phyloP scores from a whole-genome alignment of 306 rosid genomes.

The Trifolium repens region DNA sequence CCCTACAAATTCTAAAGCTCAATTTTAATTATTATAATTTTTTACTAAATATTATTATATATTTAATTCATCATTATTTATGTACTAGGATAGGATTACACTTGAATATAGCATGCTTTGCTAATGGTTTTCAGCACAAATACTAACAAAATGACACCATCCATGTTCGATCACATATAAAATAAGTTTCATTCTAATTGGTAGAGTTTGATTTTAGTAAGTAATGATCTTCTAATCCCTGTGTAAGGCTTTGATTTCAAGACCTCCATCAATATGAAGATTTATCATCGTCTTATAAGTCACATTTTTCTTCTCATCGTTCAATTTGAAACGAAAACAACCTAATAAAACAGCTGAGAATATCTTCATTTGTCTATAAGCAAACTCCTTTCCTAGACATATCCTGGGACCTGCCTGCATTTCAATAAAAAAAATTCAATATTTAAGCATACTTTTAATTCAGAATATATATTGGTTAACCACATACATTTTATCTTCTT shows the following conservation, averaged over 20 bases:
- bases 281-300: slow-evolving; percentile 81
- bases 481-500: no score
- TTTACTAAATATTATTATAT: no score
- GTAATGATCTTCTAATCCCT: slow-evolving; percentile 39
- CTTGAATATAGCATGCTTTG: no score
- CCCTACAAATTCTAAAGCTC: no score
- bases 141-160: no score
- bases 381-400: slow-evolving; percentile 89
- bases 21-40: no score
- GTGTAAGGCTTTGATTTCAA: slow-evolving; percentile 58
- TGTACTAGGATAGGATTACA: no score
- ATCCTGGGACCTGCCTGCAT: slow-evolving; percentile 84
- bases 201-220: slow-evolving; percentile 5
- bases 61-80: no score
- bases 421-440: slow-evolving; percentile 2
- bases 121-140: no score
- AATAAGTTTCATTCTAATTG: not conserved
- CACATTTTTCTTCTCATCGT: slow-evolving; percentile 58
- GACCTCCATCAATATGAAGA: slow-evolving; percentile 81
- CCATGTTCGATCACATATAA: not conserved
- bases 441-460: not conserved
- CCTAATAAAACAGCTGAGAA: slow-evolving; percentile 63
- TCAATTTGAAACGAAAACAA: slow-evolving; percentile 63
- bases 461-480: no score
- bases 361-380: slow-evolving; percentile 89